phyloP scores from a whole-genome alignment of 257 asterid species.

The Leonotis leonurus region DNA sequence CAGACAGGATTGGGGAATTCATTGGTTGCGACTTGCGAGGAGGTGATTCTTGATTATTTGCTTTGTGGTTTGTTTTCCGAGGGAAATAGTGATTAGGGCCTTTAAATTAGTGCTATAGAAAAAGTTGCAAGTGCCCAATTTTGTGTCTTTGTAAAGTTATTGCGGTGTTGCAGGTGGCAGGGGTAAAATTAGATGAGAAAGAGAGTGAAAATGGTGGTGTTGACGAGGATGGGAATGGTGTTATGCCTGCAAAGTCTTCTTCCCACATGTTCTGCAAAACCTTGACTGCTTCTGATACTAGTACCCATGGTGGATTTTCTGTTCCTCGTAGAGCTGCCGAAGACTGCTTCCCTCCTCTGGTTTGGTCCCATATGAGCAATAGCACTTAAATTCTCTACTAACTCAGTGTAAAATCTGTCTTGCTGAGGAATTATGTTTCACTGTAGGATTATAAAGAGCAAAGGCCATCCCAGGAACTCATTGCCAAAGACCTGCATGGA shows the following conservation, averaged over 20 bases:
- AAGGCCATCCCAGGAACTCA: constrained; percentile 93
- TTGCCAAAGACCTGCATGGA: constrained; percentile 90
- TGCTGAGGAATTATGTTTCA: constrained; percentile 6
- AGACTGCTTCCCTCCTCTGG: constrained; percentile 99
- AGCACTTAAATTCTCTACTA: neutral
- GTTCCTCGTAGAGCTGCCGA: constrained; percentile 99
- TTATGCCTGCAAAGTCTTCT: constrained; percentile 49
- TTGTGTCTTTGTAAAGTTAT: constrained; percentile 6
- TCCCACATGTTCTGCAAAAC: constrained; percentile 99
- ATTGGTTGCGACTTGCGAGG: neutral
- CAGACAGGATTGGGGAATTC: constrained; percentile 4
- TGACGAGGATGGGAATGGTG: constrained; percentile 52
- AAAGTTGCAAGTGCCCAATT: neutral
- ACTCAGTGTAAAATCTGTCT: neutral
- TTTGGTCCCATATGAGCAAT: constrained; percentile 20
- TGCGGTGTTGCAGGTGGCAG: constrained; percentile 34
- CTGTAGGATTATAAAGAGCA: constrained; percentile 82
- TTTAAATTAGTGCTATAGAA: neutral
- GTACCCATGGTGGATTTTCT: constrained; percentile 97
- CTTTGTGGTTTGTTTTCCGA: neutral
- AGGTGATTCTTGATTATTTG: neutral
- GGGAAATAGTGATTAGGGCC: neutral
- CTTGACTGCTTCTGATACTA: constrained; percentile 94
- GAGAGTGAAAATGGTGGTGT: constrained; percentile 45
- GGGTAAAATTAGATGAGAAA: constrained; percentile 43